phyloP scores from a whole-genome alignment of 345 rosid species.

The Lepidium sativum region DNA sequence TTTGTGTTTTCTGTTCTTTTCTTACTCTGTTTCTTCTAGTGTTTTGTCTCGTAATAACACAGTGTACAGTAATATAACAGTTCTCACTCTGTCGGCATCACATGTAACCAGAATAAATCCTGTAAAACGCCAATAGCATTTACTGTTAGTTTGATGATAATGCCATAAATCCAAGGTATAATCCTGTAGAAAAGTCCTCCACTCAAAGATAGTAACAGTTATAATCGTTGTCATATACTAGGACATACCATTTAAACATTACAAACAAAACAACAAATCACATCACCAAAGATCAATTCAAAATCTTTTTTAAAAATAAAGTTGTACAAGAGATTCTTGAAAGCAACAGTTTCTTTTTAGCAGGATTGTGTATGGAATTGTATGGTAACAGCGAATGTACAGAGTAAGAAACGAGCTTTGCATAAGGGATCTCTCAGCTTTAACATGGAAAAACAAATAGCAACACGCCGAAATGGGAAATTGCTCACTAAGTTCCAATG shows the following conservation, averaged over 20 bases:
- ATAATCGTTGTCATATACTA: not conserved
- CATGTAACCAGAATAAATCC: not conserved
- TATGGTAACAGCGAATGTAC: constrained; percentile 3
- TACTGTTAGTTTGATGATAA: not conserved
- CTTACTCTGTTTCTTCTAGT: no score
- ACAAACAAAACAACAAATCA: constrained; percentile 23
- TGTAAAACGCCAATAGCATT: not conserved
- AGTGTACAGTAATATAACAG: not conserved
- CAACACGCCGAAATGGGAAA: constrained; percentile 9
- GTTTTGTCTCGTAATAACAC: no score
- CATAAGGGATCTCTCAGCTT: not conserved
- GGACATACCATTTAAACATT: constrained; percentile 11
- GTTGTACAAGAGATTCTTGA: constrained; percentile 5
- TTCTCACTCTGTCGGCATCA: constrained; percentile 6
- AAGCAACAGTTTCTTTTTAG: constrained; percentile 4
- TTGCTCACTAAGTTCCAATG: constrained; percentile 2
- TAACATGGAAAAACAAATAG: constrained; percentile 9
- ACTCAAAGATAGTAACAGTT: constrained; percentile 1
- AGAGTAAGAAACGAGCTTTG: not conserved
- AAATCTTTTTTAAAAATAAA: not conserved
- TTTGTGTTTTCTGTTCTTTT: no score
- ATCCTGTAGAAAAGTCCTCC: constrained; percentile 5
- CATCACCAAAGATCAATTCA: constrained; percentile 10
- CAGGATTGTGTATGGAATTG: not conserved
- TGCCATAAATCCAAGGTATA: constrained; percentile 10